These are phyloP conservation scores for Myriosclerotinia curreyana DNA, from an alignment of 2,329 filamentous ascomycete species.

Conservation along the genomic window DNA sequence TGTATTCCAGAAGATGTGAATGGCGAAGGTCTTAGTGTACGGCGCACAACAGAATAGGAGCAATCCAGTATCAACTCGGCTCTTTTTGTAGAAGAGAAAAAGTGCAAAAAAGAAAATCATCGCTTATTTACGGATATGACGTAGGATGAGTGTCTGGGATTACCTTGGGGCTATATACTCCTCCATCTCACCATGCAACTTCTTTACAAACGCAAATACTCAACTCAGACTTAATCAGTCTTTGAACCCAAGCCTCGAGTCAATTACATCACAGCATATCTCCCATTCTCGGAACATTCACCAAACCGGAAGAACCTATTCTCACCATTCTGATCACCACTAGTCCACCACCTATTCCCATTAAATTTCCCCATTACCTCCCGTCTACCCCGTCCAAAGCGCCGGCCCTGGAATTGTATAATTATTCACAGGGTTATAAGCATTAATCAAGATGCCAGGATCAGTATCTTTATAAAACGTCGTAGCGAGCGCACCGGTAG, in stretches of 20 bases:
- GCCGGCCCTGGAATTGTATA: conserved; percentile 28
- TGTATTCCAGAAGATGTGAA: too few species aligned
- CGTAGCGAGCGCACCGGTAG: conserved; percentile 40
- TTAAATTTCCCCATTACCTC: not conserved
- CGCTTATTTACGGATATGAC: too few species aligned
- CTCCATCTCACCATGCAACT: not conserved
- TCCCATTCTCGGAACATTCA: not conserved
- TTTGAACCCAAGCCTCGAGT: not conserved
- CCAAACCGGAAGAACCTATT: not conserved
- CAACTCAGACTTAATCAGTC: too few species aligned
- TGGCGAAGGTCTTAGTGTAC: too few species aligned
- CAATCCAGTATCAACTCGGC: too few species aligned
- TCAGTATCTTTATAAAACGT: conserved; percentile 44
- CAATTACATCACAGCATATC: not conserved
- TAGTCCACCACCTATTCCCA: not conserved
- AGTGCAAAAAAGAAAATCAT: too few species aligned
- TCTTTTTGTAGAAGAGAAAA: too few species aligned
- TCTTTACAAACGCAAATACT: not conserved
- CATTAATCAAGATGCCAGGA: conserved; percentile 43
- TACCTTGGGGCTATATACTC: not conserved
- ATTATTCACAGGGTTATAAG: conserved; percentile 39
- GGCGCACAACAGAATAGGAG: too few species aligned
- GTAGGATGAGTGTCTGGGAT: too few species aligned
- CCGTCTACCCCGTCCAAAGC: conserved; percentile 4
- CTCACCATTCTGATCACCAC: not conserved